Evolutionary conservation across 2,329 filamentous ascomycete genomes (phyloP).

Genomic region (Stachybotrys echinatus): DNA sequence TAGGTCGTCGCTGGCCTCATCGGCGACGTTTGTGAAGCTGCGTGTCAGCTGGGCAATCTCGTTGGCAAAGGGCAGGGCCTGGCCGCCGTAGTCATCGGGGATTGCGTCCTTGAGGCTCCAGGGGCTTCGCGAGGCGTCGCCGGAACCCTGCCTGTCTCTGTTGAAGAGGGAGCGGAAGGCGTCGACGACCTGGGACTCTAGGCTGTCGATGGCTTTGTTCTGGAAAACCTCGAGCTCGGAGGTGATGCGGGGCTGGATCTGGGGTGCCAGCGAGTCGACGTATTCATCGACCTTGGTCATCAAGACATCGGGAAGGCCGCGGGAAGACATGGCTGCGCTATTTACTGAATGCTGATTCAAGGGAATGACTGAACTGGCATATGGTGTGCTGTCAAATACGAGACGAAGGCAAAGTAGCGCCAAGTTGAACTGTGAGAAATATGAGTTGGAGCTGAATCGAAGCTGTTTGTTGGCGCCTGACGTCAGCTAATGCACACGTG

Average conservation of each 20-base stretch:
- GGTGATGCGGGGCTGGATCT: slow-evolving; percentile 40
- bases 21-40: slow-evolving; percentile 32
- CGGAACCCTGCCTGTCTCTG: slow-evolving; percentile 20
- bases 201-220: slow-evolving; percentile 36
- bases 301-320: slow-evolving; percentile 34
- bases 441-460: no score
- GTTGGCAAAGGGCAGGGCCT: slow-evolving; percentile 39
- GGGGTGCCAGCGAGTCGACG: slow-evolving; percentile 39
- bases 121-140: slow-evolving; percentile 12
- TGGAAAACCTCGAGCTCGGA: slow-evolving; percentile 38
- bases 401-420: no score
- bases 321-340: slow-evolving; percentile 24
- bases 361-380: no score
- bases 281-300: slow-evolving; percentile 40
- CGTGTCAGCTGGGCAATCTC: slow-evolving; percentile 36
- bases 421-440: no score
- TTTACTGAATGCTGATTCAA: neutral
- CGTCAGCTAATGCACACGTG: no score
- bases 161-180: slow-evolving; percentile 40
- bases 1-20: slow-evolving; percentile 35
- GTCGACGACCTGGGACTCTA: slow-evolving; percentile 38
- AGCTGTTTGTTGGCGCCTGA: no score
- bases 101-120: slow-evolving; percentile 24
- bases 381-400: no score
- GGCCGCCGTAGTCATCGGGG: slow-evolving; percentile 34